Conservation (phyloP, 352 stramenopile species). For the Albugo candida region DNA sequence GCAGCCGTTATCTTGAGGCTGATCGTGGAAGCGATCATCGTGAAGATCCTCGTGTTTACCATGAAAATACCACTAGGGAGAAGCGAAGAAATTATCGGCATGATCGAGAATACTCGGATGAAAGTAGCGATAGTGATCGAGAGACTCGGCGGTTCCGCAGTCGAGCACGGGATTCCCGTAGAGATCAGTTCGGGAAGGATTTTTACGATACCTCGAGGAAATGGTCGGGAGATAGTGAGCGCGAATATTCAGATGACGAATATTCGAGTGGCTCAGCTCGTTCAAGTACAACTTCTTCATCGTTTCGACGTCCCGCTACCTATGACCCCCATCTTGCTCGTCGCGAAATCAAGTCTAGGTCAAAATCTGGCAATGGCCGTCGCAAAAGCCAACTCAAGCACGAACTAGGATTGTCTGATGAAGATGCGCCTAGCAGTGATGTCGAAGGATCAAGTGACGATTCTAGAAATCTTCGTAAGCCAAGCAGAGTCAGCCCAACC, state of each 20-base stretch:
- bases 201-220: too few species aligned
- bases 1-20: conserved; percentile 4
- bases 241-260: too few species aligned
- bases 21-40: conserved; percentile 17
- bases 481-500: conserved; percentile 5
- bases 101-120: conserved; percentile 5
- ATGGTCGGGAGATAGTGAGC: too few species aligned
- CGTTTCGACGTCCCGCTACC: conserved; percentile 63
- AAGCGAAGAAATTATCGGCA: conserved; percentile 8
- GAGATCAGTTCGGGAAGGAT: too few species aligned
- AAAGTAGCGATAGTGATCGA: conserved; percentile 9
- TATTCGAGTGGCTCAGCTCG: too few species aligned
- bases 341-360: conserved; percentile 15
- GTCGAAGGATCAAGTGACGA: conserved; percentile 3
- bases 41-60: conserved; percentile 6
- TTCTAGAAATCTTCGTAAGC: conserved; percentile 2
- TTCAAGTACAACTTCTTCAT: neutral
- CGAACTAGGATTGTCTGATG: conserved; percentile 57
- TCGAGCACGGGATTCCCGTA: too few species aligned
- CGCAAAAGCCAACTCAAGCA: conserved; percentile 52
- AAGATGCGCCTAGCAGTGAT: conserved; percentile 10
- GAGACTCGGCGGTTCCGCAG: neutral
- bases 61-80: conserved; percentile 6
- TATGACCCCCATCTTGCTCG: conserved; percentile 62
- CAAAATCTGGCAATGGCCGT: conserved; percentile 1